Conservation (phyloP, 2,329 filamentous ascomycete genomes). For the Mariannaea elegans region DNA sequence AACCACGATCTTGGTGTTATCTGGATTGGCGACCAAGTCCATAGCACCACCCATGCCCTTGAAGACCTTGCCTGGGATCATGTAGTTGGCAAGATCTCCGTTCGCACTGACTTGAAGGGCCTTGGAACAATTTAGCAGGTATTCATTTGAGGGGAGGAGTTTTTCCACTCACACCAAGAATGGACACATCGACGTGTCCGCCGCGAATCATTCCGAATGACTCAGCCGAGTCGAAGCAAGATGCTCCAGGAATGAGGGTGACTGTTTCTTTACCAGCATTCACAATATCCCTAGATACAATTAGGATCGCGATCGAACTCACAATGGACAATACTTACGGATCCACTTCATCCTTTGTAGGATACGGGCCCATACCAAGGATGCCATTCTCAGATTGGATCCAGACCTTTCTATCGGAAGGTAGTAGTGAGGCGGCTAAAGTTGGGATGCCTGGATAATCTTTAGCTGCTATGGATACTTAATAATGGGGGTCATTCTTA, state of each 20-base stretch:
- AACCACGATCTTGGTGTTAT: constrained; percentile 76
- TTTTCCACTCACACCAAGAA: constrained; percentile 68
- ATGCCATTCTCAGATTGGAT: constrained; percentile 90
- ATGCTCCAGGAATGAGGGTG: constrained; percentile 78
- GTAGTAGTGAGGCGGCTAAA: constrained; percentile 80
- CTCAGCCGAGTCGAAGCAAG: constrained; percentile 81
- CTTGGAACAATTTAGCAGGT: constrained; percentile 25
- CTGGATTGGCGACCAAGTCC: constrained; percentile 77
- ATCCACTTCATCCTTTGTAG: constrained; percentile 75
- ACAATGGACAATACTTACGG: constrained; percentile 49
- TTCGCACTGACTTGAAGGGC: constrained; percentile 81
- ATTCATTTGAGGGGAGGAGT: background rate
- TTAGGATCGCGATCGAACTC: constrained; percentile 20
- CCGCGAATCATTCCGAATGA: constrained; percentile 90
- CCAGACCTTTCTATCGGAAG: constrained; percentile 75
- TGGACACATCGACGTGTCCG: constrained; percentile 84
- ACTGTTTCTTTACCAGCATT: constrained; percentile 91
- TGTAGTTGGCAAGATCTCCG: constrained; percentile 88
- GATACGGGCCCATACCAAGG: constrained; percentile 84
- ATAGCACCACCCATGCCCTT: constrained; percentile 88
- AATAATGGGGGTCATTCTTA: constrained; percentile 20
- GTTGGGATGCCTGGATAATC: constrained; percentile 74
- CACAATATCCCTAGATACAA: constrained; percentile 68
- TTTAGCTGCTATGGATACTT: background rate
- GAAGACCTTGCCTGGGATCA: constrained; percentile 87